phyloP scores from a whole-genome alignment of 169 alveolate species.

The Plasmodium cynomolgi region DNA sequence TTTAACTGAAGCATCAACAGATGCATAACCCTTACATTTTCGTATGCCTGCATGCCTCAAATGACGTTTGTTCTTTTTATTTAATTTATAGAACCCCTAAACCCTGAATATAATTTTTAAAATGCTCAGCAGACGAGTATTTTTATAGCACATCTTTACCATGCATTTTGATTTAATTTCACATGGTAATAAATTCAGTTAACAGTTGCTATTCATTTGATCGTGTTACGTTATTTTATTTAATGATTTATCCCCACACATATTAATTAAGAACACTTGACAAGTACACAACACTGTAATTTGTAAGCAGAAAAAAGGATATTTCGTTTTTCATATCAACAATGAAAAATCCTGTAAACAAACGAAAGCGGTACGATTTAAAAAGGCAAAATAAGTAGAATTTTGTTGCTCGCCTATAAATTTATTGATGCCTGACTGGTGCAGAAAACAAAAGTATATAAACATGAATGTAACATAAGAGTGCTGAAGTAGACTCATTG shows the following conservation, averaged over 20 bases:
- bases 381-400: background rate
- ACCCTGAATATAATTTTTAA: background rate
- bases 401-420: background rate
- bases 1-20: background rate
- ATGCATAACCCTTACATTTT: background rate
- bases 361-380: background rate
- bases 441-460: background rate
- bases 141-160: background rate
- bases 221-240: background rate
- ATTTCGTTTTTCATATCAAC: background rate
- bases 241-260: background rate
- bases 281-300: background rate
- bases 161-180: background rate
- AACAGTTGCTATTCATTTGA: background rate
- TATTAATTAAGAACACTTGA: background rate
- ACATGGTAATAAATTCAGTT: background rate
- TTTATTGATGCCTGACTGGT: background rate
- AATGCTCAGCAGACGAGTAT: background rate
- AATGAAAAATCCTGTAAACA: background rate
- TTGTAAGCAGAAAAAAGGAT: background rate
- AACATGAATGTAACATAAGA: background rate
- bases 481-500: background rate
- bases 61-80: background rate
- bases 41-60: background rate
- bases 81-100: background rate